These are phyloP conservation scores for Paulownia fortunei DNA, from an alignment of 257 asterid species.

Conservation along the genomic window DNA sequence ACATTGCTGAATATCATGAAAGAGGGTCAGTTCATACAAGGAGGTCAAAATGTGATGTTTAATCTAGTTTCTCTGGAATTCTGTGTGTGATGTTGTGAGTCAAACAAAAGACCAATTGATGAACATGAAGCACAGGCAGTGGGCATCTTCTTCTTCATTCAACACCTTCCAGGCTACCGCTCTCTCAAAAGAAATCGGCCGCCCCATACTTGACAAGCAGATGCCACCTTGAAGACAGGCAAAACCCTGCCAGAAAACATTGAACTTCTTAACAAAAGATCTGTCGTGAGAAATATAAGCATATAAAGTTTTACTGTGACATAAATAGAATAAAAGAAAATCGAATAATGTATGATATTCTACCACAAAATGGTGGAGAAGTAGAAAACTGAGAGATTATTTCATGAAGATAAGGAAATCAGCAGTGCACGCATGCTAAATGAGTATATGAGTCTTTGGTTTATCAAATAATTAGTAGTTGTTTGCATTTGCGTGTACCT, in stretches of 20 bases:
- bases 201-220: conserved; percentile 94
- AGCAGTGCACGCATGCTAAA: too few relatives aligned
- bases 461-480: too few relatives aligned
- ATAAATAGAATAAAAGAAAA: background rate
- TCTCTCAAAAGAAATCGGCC: conserved; percentile 87
- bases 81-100: conserved; percentile 5
- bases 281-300: background rate
- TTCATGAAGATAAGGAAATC: too few relatives aligned
- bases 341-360: too few relatives aligned
- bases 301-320: background rate
- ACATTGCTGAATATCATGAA: conserved; percentile 1
- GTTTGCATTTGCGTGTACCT: too few relatives aligned
- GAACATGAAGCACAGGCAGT: conserved; percentile 90
- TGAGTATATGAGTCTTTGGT: too few relatives aligned
- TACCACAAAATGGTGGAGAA: too few relatives aligned
- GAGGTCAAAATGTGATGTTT: conserved; percentile 34
- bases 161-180: conserved; percentile 97
- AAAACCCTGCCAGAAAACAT: conserved; percentile 67
- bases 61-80: background rate
- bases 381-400: too few relatives aligned
- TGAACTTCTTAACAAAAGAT: background rate
- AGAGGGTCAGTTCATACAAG: conserved; percentile 12
- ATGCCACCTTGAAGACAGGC: conserved; percentile 88
- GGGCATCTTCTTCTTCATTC: conserved; percentile 84
- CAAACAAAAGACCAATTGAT: conserved; percentile 86